Percentiles rank a stretch among this genome's conserved stretches.
These are phyloP conservation scores for Phytopythium vexans DNA, from an alignment of 352 stramenopile species.

Conservation along the genomic window DNA sequence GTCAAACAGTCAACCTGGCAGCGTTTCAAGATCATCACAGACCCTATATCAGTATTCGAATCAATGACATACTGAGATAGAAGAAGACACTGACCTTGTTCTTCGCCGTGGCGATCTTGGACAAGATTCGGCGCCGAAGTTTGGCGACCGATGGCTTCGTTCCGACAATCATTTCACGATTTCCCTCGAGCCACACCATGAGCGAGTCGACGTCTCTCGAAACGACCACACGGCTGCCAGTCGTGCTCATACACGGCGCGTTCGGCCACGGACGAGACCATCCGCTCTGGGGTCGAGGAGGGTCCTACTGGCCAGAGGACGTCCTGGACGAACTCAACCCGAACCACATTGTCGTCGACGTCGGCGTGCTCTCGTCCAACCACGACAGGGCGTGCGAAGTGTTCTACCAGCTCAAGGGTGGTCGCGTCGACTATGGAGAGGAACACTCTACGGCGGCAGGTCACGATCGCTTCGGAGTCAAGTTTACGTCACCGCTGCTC, in stretches of 20 bases:
- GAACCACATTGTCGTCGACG: constrained; percentile 51
- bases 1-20: no score
- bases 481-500: constrained; percentile 28
- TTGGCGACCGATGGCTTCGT: no score
- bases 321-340: constrained; percentile 30
- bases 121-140: no score
- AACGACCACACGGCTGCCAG: constrained; percentile 40
- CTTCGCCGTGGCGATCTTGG: no score
- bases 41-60: no score
- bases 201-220: no score
- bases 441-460: constrained; percentile 25
- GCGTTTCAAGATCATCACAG: no score
- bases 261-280: constrained; percentile 48
- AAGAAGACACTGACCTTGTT: no score
- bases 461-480: constrained; percentile 46
- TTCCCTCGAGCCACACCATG: no score
- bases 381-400: constrained; percentile 59
- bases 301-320: constrained; percentile 51
- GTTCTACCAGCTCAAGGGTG: constrained; percentile 63
- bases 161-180: no score
- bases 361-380: constrained; percentile 48
- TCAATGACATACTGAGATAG: no score
- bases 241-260: constrained; percentile 63
- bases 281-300: constrained; percentile 42
- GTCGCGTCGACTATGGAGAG: constrained; percentile 56